Evolutionary conservation across 2,329 filamentous ascomycete species (phyloP).

Genomic region (Xylaria sp.): DNA sequence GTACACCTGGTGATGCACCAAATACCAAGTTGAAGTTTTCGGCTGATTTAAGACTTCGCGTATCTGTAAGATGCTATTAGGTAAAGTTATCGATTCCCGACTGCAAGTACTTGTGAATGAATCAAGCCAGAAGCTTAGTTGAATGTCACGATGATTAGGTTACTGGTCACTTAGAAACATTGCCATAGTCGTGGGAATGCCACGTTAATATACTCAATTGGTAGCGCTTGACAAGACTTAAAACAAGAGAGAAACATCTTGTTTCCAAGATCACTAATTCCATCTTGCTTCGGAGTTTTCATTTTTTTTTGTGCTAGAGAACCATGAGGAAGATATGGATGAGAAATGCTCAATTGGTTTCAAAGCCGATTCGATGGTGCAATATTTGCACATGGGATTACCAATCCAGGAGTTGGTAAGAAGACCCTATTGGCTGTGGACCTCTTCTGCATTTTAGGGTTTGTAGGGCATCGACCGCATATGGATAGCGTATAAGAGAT

Average conservation of each 20-base stretch:
- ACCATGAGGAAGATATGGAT: slow-evolving; percentile 6
- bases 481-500: neutral
- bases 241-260: slow-evolving; percentile 2
- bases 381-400: slow-evolving; percentile 17
- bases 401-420: neutral
- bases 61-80: neutral
- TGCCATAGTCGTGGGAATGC: neutral
- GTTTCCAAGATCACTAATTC: slow-evolving; percentile 10
- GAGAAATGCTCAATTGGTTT: slow-evolving; percentile 20
- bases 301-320: neutral
- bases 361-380: slow-evolving; percentile 8
- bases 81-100: neutral
- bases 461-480: too few relatives aligned
- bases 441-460: neutral
- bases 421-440: slow-evolving; percentile 2
- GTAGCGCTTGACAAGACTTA: slow-evolving; percentile 5
- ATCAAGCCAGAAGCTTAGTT: neutral
- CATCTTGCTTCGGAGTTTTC: neutral
- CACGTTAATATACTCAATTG: slow-evolving; percentile 3
- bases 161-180: neutral
- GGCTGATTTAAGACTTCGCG: neutral
- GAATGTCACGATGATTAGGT: neutral
- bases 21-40: neutral
- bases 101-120: neutral
- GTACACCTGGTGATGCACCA: neutral